These are phyloP conservation scores for Allantophomopsis cytisporea DNA, from an alignment of 2,329 filamentous ascomycete genomes.

Conservation along the genomic window DNA sequence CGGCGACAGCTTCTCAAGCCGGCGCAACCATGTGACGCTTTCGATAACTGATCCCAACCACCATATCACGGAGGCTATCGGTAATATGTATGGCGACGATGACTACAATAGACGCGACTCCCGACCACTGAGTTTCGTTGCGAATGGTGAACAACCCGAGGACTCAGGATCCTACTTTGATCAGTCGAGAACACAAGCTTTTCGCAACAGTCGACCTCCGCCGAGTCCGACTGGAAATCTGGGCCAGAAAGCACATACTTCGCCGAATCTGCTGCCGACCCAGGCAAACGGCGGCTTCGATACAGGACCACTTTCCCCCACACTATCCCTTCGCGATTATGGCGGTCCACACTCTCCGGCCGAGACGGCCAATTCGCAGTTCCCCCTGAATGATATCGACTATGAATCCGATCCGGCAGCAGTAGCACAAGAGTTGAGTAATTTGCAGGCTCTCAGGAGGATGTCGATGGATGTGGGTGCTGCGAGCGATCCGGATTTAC, in stretches of 20 bases:
- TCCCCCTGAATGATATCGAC: constrained; percentile 59
- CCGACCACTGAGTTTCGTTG: constrained; percentile 43
- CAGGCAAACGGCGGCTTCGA: constrained; percentile 15
- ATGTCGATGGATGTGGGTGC: constrained; percentile 68
- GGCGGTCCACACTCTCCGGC: constrained; percentile 24
- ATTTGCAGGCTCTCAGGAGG: constrained; percentile 57
- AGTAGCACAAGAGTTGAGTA: constrained; percentile 60
- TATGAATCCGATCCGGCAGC: constrained; percentile 62
- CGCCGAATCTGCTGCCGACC: constrained; percentile 15
- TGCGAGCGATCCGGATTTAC: constrained; percentile 56
- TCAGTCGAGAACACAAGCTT: background rate
- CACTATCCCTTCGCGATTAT: constrained; percentile 20
- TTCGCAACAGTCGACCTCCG: constrained; percentile 4
- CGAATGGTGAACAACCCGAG: constrained; percentile 26
- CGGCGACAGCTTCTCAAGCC: constrained; percentile 19
- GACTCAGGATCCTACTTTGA: constrained; percentile 13
- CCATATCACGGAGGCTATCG: constrained; percentile 65
- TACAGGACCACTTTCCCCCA: constrained; percentile 22
- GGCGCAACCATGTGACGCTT: constrained; percentile 17
- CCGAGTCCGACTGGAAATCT: constrained; percentile 13
- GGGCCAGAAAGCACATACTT: constrained; percentile 14
- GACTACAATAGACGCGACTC: constrained; percentile 37
- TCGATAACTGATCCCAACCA: constrained; percentile 55
- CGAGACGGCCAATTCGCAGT: constrained; percentile 43
- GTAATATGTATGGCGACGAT: constrained; percentile 55